These are phyloP conservation scores for Cenchrus purpureus DNA, from an alignment of 176 grass and related monocot genomes.

Conservation along the genomic window DNA sequence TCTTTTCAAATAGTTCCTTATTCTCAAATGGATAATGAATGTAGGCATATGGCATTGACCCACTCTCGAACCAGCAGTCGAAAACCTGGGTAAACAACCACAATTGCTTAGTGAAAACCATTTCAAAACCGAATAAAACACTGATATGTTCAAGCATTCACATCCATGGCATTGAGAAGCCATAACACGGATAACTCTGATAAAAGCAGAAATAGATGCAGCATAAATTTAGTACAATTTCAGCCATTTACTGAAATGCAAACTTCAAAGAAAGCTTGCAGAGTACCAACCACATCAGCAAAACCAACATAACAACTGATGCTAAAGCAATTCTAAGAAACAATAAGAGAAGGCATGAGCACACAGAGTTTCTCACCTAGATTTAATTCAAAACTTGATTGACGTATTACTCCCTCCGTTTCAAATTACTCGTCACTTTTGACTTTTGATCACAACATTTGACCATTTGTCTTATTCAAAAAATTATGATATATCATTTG, in stretches of 20 bases:
- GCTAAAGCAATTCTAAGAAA: conserved; percentile 19
- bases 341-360: not conserved
- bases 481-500: too few species aligned
- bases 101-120: conserved; percentile 28
- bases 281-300: conserved; percentile 6
- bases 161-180: conserved; percentile 9
- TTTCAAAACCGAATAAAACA: conserved; percentile 23
- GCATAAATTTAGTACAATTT: conserved; percentile 19
- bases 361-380: conserved; percentile 17
- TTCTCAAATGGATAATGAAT: conserved; percentile 99
- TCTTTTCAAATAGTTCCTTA: conserved; percentile 89
- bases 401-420: not conserved
- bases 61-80: conserved; percentile 99
- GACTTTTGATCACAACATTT: too few species aligned
- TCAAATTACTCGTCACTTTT: too few species aligned
- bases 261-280: conserved; percentile 20
- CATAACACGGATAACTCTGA: conserved; percentile 15
- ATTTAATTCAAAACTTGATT: conserved; percentile 28
- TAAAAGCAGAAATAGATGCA: conserved; percentile 22
- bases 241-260: not conserved
- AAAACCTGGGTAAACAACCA: conserved; percentile 73
- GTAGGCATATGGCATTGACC: conserved; percentile 98
- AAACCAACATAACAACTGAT: conserved; percentile 26
- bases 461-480: too few species aligned
- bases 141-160: conserved; percentile 8